phyloP scores from a whole-genome alignment of 441 rosid genomes.

The Erysimum cheiri region DNA sequence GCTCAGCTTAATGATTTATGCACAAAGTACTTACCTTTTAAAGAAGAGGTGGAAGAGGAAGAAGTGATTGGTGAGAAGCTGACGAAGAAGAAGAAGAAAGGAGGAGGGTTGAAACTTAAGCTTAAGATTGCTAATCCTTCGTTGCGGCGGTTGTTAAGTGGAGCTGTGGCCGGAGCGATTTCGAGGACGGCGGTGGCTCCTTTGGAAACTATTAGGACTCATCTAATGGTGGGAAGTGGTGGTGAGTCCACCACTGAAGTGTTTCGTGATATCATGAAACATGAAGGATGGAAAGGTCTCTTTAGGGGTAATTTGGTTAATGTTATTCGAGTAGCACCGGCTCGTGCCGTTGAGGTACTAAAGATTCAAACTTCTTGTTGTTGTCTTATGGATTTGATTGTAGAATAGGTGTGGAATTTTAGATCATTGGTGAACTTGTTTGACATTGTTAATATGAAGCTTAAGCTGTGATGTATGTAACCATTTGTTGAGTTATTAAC shows the following conservation, averaged over 20 bases:
- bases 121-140: slow-evolving; percentile 79
- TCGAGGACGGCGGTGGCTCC: slow-evolving; percentile 93
- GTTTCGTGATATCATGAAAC: slow-evolving; percentile 74
- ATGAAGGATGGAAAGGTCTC: slow-evolving; percentile 91
- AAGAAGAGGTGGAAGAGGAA: slow-evolving; percentile 32
- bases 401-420: not conserved
- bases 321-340: slow-evolving; percentile 91
- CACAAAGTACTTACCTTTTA: slow-evolving; percentile 54
- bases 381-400: not conserved
- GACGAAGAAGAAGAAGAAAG: slow-evolving; percentile 55
- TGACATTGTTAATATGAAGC: not conserved
- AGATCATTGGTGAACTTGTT: not conserved
- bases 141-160: slow-evolving; percentile 79
- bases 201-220: slow-evolving; percentile 93
- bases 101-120: slow-evolving; percentile 60
- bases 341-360: slow-evolving; percentile 94
- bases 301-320: slow-evolving; percentile 93
- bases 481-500: not conserved
- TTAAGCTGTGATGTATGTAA: slow-evolving; percentile 14
- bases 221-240: slow-evolving; percentile 92
- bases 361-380: not conserved
- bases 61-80: slow-evolving; percentile 43
- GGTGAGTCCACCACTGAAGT: slow-evolving; percentile 76
- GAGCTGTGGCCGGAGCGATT: slow-evolving; percentile 87
- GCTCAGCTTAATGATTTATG: slow-evolving; percentile 56